Evolutionary conservation across 192 early-diverging fungal species (phyloP).

Genomic region (Phlyctochytrium planicorne): DNA sequence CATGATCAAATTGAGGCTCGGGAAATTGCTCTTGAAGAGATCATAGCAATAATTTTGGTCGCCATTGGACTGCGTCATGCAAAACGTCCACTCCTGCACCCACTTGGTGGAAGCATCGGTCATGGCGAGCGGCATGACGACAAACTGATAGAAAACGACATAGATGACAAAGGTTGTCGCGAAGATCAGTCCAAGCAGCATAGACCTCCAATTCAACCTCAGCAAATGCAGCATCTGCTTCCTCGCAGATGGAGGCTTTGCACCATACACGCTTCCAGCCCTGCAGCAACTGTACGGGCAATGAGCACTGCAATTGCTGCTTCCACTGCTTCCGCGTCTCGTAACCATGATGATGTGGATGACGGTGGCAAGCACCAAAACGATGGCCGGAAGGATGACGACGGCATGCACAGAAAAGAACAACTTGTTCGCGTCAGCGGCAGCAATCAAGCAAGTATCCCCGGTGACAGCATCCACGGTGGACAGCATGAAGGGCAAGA

Average conservation of each 20-base stretch:
- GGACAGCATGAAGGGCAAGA: slow-evolving; percentile 12
- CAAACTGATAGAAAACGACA: slow-evolving; percentile 12
- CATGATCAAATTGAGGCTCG: slow-evolving; percentile 11
- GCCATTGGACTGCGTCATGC: slow-evolving; percentile 3
- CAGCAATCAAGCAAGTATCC: slow-evolving; percentile 4
- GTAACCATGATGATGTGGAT: slow-evolving; percentile 26
- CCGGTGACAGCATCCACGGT: slow-evolving; percentile 21
- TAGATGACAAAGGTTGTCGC: slow-evolving; percentile 17
- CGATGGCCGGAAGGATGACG: slow-evolving; percentile 17
- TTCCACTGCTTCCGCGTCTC: background rate
- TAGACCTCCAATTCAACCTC: slow-evolving; percentile 27
- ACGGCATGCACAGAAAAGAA: slow-evolving; percentile 23
- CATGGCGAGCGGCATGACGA: background rate
- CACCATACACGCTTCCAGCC: background rate
- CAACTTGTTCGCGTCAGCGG: slow-evolving; percentile 11
- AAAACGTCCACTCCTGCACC: background rate
- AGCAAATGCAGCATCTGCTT: slow-evolving; percentile 22
- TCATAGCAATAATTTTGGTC: slow-evolving; percentile 4
- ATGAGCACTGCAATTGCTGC: background rate
- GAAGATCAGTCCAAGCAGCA: slow-evolving; percentile 24
- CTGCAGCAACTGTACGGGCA: background rate
- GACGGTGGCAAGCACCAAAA: slow-evolving; percentile 19
- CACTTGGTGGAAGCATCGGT: background rate
- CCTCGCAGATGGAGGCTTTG: background rate
- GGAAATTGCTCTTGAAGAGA: slow-evolving; percentile 9